Percentiles rank a stretch among this genome's conserved stretches.
Evolutionary conservation across 2,329 filamentous ascomycete genomes (phyloP).

Genomic region (Pseudogymnoascus destructans): DNA sequence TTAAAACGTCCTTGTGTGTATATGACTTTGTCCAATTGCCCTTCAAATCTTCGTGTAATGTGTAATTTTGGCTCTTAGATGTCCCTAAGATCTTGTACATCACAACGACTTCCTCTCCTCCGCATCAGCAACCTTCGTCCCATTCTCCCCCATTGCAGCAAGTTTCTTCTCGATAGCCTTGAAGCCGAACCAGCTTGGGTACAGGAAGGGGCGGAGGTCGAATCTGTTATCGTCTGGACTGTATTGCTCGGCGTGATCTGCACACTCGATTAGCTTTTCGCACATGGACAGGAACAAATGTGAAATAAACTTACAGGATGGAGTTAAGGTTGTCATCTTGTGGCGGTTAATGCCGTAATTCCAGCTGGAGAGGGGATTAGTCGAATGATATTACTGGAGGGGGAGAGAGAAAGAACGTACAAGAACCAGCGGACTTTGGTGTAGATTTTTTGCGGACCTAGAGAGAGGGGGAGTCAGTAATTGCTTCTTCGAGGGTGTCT

Average conservation of each 20-base stretch:
- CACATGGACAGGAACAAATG: neutral
- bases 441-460: conserved; percentile 18
- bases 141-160: conserved; percentile 30
- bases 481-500: conserved; percentile 25
- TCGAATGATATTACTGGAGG: neutral
- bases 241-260: conserved; percentile 31
- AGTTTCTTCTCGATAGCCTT: conserved; percentile 36
- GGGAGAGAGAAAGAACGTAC: neutral
- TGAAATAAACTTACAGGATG: conserved; percentile 31
- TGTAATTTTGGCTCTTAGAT: neutral
- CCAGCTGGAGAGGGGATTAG: neutral
- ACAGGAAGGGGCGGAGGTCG: conserved; percentile 44
- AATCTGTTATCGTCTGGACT: conserved; percentile 44
- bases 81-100: neutral
- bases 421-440: neutral
- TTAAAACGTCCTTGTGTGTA: too few relatives aligned
- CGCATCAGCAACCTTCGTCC: conserved; percentile 9
- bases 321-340: conserved; percentile 45
- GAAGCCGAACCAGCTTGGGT: conserved; percentile 21
- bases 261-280: neutral
- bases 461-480: conserved; percentile 11
- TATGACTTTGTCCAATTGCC: too few relatives aligned
- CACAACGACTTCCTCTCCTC: conserved; percentile 10
- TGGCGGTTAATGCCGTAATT: conserved; percentile 47
- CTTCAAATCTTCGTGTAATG: neutral